Percentiles rank a stretch among this genome's conserved stretches.
Evolutionary conservation across 768 basidiomycete species (phyloP).

Genomic region (Clitopilus passeckerianus): DNA sequence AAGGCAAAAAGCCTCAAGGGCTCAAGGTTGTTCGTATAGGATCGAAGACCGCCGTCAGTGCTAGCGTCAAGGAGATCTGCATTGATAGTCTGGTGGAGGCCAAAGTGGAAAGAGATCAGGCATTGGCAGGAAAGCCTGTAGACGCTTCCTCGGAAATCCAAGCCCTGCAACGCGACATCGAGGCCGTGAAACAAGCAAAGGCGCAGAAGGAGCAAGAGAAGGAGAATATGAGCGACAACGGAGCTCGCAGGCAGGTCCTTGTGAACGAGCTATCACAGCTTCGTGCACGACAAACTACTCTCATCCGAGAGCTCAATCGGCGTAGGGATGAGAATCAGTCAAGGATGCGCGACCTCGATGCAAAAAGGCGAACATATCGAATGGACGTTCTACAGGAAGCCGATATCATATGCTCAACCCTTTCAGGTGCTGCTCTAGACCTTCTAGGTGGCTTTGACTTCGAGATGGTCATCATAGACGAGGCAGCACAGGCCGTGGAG

Average conservation of each 20-base stretch:
- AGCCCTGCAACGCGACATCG: slow-evolving; percentile 60
- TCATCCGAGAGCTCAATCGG: slow-evolving; percentile 70
- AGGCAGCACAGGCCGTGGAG: slow-evolving; percentile 96
- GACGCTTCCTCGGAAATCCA: slow-evolving; percentile 57
- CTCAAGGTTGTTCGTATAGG: slow-evolving; percentile 92
- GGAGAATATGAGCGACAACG: slow-evolving; percentile 49
- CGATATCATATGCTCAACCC: slow-evolving; percentile 90
- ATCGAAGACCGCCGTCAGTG: slow-evolving; percentile 65
- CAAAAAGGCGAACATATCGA: slow-evolving; percentile 67
- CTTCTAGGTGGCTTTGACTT: slow-evolving; percentile 79
- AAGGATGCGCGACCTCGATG: slow-evolving; percentile 76
- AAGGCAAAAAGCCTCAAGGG: slow-evolving; percentile 44
- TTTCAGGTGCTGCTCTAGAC: slow-evolving; percentile 93
- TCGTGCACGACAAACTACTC: slow-evolving; percentile 53
- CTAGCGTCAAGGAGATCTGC: slow-evolving; percentile 79
- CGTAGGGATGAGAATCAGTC: slow-evolving; percentile 82
- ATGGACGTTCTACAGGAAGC: slow-evolving; percentile 79
- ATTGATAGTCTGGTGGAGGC: slow-evolving; percentile 84
- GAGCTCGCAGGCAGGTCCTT: slow-evolving; percentile 45
- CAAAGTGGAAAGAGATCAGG: slow-evolving; percentile 46
- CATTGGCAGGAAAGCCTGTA: slow-evolving; percentile 25
- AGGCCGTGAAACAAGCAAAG: slow-evolving; percentile 56
- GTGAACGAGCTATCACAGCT: slow-evolving; percentile 66
- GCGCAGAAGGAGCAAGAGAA: slow-evolving; percentile 60
- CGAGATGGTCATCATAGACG: slow-evolving; percentile 95